These are phyloP conservation scores for Teunomyces kruisii DNA, from an alignment of 805 yeast genomes.

Conservation along the genomic window DNA sequence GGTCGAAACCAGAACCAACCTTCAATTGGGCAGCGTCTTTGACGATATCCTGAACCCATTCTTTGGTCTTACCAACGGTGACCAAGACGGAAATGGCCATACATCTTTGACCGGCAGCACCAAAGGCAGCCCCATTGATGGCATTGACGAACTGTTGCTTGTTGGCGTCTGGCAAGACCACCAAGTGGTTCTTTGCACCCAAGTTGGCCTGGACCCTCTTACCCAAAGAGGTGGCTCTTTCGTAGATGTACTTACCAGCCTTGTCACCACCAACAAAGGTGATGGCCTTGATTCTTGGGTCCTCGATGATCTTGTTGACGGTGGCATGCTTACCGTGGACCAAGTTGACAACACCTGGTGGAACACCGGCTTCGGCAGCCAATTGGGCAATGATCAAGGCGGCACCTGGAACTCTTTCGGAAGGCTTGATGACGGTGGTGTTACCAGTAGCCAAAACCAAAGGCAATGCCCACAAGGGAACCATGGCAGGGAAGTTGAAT, in stretches of 20 bases:
- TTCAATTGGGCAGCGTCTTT: slow-evolving; percentile 55
- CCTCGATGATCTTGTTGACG: slow-evolving; percentile 67
- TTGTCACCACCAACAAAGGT: slow-evolving; percentile 79
- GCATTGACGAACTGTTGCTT: slow-evolving; percentile 62
- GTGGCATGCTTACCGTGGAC: slow-evolving; percentile 75
- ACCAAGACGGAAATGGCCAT: slow-evolving; percentile 76
- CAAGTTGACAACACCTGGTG: slow-evolving; percentile 69
- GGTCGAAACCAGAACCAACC: slow-evolving; percentile 67
- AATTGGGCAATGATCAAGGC: slow-evolving; percentile 73
- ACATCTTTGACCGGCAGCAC: slow-evolving; percentile 85
- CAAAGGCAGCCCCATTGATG: slow-evolving; percentile 73
- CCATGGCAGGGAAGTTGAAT: slow-evolving; percentile 85
- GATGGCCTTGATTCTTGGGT: slow-evolving; percentile 72
- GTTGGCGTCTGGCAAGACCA: slow-evolving; percentile 72
- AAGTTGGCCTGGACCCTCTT: slow-evolving; percentile 76
- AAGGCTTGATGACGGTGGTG: slow-evolving; percentile 59
- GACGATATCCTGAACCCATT: slow-evolving; percentile 62
- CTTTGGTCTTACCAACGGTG: slow-evolving; percentile 64
- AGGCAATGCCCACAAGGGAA: slow-evolving; percentile 68
- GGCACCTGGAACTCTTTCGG: slow-evolving; percentile 82
- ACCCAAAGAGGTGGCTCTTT: slow-evolving; percentile 63
- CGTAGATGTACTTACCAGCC: slow-evolving; percentile 74
- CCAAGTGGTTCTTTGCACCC: slow-evolving; percentile 78
- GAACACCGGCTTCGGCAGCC: slow-evolving; percentile 71
- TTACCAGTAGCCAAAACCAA: slow-evolving; percentile 68